These are phyloP conservation scores for Fraxinus paxiana DNA, from an alignment of 305 asterid genomes.

Conservation along the genomic window DNA sequence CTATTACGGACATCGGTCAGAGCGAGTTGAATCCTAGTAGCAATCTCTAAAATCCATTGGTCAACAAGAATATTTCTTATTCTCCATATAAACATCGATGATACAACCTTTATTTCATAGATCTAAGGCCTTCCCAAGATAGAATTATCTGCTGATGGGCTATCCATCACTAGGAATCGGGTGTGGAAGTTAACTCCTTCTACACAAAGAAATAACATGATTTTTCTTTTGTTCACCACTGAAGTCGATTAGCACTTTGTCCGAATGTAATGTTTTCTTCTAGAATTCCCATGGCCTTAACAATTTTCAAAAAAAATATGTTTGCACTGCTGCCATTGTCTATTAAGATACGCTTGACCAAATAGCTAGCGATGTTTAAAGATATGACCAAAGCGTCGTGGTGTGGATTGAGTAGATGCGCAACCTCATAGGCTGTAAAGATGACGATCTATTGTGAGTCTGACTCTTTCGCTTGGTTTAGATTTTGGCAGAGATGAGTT, in stretches of 20 bases:
- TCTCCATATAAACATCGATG: not conserved
- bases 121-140: not conserved
- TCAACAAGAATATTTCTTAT: not conserved
- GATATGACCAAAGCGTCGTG: not conserved
- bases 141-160: not conserved
- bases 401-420: not conserved
- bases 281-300: not conserved
- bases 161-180: not conserved
- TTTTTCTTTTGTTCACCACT: not conserved
- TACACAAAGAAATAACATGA: not conserved
- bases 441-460: not conserved
- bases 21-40: not conserved
- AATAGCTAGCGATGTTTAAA: not conserved
- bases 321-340: not conserved
- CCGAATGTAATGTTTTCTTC: not conserved
- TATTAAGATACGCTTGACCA: not conserved
- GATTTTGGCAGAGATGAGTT: not conserved
- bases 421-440: not conserved
- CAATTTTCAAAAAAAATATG: not conserved
- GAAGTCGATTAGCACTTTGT: not conserved
- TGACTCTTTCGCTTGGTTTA: not conserved
- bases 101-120: not conserved
- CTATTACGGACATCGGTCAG: not conserved
- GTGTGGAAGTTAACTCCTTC: not conserved
- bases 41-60: not conserved